Evolutionary conservation across 1,284 basidiomycete genomes (phyloP).

Genomic region (Prillingera fragicola): DNA sequence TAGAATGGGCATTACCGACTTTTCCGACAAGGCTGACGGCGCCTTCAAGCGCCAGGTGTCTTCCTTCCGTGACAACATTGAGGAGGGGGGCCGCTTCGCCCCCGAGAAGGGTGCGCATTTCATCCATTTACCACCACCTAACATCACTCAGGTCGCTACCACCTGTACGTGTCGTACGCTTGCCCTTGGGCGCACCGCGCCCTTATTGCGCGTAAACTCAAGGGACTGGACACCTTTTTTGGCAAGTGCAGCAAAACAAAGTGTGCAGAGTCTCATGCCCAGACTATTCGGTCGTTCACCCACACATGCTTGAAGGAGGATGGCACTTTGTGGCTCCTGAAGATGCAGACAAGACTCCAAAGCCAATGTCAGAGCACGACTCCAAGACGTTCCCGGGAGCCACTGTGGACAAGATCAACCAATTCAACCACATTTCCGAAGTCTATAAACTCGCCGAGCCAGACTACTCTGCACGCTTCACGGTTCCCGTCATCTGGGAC

Average conservation of each 20-base stretch:
- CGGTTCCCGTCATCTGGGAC: slow-evolving; percentile 94
- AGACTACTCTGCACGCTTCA: slow-evolving; percentile 63
- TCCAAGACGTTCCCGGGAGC: slow-evolving; percentile 64
- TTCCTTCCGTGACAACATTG: slow-evolving; percentile 68
- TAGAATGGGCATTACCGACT: slow-evolving; percentile 57
- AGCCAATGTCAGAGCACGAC: slow-evolving; percentile 30
- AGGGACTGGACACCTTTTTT: slow-evolving; percentile 80
- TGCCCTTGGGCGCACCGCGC: slow-evolving; percentile 87
- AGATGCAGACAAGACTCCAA: slow-evolving; percentile 24
- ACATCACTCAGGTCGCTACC: slow-evolving; percentile 65
- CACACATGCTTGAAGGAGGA: slow-evolving; percentile 72
- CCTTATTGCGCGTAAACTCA: slow-evolving; percentile 81
- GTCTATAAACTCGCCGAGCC: slow-evolving; percentile 75
- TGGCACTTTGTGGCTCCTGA: slow-evolving; percentile 72
- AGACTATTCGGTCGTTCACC: slow-evolving; percentile 79
- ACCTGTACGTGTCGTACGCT: slow-evolving; percentile 80
- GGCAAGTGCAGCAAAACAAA: slow-evolving; percentile 51
- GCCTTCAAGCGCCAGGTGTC: slow-evolving; percentile 72
- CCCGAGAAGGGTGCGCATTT: slow-evolving; percentile 67
- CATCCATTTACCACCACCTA: neutral
- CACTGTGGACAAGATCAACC: slow-evolving; percentile 64
- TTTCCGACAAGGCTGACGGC: slow-evolving; percentile 58
- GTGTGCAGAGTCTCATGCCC: slow-evolving; percentile 5
- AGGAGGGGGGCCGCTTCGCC: slow-evolving; percentile 65
- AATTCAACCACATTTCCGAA: slow-evolving; percentile 68